Percentiles rank a stretch among this genome's conserved stretches.
Evolutionary conservation across 257 asterid species (phyloP).

Genomic region (Solanum pinnatisectum): DNA sequence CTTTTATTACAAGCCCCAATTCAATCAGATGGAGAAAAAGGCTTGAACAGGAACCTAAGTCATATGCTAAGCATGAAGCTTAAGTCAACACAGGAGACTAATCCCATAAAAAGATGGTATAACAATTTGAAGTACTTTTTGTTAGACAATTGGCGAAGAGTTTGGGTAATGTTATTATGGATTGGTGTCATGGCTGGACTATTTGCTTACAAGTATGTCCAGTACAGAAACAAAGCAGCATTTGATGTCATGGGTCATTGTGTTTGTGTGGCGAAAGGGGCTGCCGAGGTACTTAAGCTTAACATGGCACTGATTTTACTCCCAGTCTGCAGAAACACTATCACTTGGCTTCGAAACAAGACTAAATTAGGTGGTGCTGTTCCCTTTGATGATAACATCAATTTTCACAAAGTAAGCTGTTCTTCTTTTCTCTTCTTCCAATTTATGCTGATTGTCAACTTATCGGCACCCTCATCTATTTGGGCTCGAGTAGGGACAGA

Average conservation of each 20-base stretch:
- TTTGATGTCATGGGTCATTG: slow-evolving; percentile 73
- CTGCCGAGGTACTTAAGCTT: slow-evolving; percentile 82
- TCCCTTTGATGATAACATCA: slow-evolving; percentile 80
- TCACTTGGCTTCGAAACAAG: slow-evolving; percentile 87
- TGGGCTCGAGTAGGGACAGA: neutral
- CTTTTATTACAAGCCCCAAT: slow-evolving; percentile 66
- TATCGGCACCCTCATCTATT: neutral
- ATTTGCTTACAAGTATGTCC: slow-evolving; percentile 60
- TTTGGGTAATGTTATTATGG: slow-evolving; percentile 89
- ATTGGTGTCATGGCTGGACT: slow-evolving; percentile 72
- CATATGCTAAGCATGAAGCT: slow-evolving; percentile 82
- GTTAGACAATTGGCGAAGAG: slow-evolving; percentile 83
- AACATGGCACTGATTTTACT: slow-evolving; percentile 84
- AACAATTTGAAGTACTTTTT: slow-evolving; percentile 44
- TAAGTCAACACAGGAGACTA: slow-evolving; percentile 40
- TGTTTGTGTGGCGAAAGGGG: slow-evolving; percentile 89
- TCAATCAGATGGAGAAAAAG: slow-evolving; percentile 30
- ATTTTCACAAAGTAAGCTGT: slow-evolving; percentile 61
- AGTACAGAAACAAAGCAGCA: slow-evolving; percentile 43
- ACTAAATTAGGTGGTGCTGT: slow-evolving; percentile 49
- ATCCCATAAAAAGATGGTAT: slow-evolving; percentile 35
- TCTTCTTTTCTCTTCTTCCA: neutral
- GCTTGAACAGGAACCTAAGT: slow-evolving; percentile 59
- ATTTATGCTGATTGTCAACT: neutral
- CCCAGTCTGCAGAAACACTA: slow-evolving; percentile 82